Percentiles rank a stretch among this genome's conserved stretches.
These are phyloP conservation scores for Elymus sibiricus DNA, from an alignment of 176 grass and related monocot species.

Conservation along the genomic window DNA sequence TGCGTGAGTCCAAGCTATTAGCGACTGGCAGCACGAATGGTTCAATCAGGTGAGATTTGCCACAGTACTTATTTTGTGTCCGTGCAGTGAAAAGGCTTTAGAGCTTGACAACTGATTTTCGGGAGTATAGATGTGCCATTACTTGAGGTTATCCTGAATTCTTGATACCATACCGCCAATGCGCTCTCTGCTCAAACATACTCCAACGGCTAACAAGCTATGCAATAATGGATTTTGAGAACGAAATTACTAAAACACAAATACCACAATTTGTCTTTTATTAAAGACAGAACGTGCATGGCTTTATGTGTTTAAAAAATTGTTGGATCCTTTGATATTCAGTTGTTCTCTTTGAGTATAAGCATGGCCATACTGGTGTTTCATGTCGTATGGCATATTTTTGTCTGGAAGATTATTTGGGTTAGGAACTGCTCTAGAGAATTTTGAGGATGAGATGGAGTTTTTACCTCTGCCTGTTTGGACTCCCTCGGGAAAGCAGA, in stretches of 20 bases:
- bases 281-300: background rate
- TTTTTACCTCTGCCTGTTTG: slow-evolving; percentile 44
- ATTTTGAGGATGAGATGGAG: slow-evolving; percentile 31
- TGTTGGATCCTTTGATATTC: background rate
- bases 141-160: slow-evolving; percentile 2
- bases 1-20: slow-evolving; percentile 41
- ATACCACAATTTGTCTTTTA: background rate
- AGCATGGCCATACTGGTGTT: background rate
- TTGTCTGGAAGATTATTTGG: slow-evolving; percentile 44
- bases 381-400: background rate
- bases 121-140: background rate
- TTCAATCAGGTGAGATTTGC: slow-evolving; percentile 44
- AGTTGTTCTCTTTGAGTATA: slow-evolving; percentile 1
- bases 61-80: background rate
- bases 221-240: background rate
- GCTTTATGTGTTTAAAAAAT: background rate
- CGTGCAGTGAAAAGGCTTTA: background rate
- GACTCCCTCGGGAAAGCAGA: slow-evolving; percentile 25
- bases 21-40: slow-evolving; percentile 45
- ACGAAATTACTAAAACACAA: background rate
- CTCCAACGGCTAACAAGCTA: background rate
- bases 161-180: background rate
- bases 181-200: background rate
- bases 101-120: background rate
- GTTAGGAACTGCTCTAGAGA: slow-evolving; percentile 15